phyloP scores from a whole-genome alignment of 352 stramenopile genomes.

The Poterioochromonas sp. region DNA sequence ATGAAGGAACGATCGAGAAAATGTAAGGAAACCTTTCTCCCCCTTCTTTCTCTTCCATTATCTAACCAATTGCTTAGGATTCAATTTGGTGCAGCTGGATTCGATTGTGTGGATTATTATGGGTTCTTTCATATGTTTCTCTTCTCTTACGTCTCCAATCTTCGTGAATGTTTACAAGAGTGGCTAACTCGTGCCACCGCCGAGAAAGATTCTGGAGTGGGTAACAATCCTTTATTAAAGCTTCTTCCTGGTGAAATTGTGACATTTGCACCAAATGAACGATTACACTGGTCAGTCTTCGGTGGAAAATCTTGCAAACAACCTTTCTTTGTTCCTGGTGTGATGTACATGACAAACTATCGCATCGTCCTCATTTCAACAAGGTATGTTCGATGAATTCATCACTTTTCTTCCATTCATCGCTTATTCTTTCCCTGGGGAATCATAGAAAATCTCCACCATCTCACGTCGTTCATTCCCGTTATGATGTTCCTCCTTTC shows the following conservation, averaged over 20 bases:
- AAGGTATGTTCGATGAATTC: no score
- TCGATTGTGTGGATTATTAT: background rate
- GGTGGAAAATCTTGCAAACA: background rate
- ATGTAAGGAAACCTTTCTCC: background rate
- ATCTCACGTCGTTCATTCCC: background rate
- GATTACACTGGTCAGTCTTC: background rate
- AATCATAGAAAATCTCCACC: background rate
- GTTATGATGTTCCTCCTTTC: constrained; percentile 9
- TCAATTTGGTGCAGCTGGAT: background rate
- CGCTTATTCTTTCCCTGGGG: no score
- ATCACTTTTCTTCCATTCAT: no score
- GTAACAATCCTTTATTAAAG: background rate
- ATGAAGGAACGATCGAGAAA: background rate
- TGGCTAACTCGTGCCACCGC: background rate
- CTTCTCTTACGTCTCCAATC: background rate
- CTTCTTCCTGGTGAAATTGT: constrained; percentile 2
- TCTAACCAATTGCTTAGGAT: background rate
- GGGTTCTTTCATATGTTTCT: constrained; percentile 10
- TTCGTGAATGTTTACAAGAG: background rate
- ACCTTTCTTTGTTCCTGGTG: background rate
- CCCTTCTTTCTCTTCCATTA: background rate
- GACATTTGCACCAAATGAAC: background rate
- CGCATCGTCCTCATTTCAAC: background rate
- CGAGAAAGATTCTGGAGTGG: background rate
- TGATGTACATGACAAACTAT: constrained; percentile 3